A percentile compares a stretch with the other conserved stretches of the same genome.
Evolutionary conservation across 495 filamentous ascomycete species (phyloP).

Genomic region (Beverwykella pulmonaria): DNA sequence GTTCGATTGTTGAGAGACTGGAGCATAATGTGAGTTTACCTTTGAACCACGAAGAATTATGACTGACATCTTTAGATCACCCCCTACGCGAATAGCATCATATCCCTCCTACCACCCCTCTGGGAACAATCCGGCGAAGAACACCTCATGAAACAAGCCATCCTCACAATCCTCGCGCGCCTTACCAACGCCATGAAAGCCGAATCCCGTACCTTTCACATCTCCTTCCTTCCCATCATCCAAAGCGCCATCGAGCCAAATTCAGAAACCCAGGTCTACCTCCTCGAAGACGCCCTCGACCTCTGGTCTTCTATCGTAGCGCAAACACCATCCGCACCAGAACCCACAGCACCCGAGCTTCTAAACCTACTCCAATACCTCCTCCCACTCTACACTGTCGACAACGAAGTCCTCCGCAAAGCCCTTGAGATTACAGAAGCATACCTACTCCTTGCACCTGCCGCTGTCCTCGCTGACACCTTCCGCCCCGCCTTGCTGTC

Average conservation of each 20-base stretch:
- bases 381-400: conserved; percentile 71
- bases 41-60: neutral
- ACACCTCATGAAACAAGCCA: conserved; percentile 87
- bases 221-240: conserved; percentile 76
- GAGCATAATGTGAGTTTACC: conserved; percentile 64
- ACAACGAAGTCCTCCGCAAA: conserved; percentile 68
- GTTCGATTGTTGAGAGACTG: conserved; percentile 75
- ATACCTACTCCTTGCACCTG: conserved; percentile 79
- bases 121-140: conserved; percentile 83
- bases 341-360: conserved; percentile 46
- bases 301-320: conserved; percentile 78
- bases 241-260: conserved; percentile 72
- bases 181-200: conserved; percentile 77
- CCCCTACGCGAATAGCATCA: conserved; percentile 77
- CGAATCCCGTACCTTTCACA: conserved; percentile 70
- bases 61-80: conserved; percentile 51
- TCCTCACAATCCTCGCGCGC: conserved; percentile 78
- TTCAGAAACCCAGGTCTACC: conserved; percentile 78
- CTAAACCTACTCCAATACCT: conserved; percentile 67
- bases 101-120: conserved; percentile 75
- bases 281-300: conserved; percentile 89
- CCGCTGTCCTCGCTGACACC: conserved; percentile 68
- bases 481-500: conserved; percentile 60
- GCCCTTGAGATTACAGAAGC: conserved; percentile 72
- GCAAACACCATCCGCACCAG: conserved; percentile 59